These are phyloP conservation scores for Camellia sinensis DNA, from an alignment of 148 eudicot species.

Conservation along the genomic window DNA sequence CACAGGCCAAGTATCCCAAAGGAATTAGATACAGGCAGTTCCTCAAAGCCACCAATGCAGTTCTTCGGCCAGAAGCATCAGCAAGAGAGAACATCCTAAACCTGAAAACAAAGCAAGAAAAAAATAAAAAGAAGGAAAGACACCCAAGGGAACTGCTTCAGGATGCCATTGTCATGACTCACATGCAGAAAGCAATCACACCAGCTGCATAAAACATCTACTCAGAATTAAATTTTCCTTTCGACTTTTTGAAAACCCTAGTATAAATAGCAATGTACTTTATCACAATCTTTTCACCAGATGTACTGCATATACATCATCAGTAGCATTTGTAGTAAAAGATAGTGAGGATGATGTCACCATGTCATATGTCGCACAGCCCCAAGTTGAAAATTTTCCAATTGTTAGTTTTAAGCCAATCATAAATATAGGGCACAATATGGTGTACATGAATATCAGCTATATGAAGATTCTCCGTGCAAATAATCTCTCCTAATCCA, in stretches of 20 bases:
- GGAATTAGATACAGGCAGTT: constrained; percentile 92
- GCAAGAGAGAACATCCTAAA: constrained; percentile 85
- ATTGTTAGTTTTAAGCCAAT: background rate
- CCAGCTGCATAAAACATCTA: background rate
- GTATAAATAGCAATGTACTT: background rate
- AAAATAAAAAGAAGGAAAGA: background rate
- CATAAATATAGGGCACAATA: background rate
- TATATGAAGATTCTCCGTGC: constrained; percentile 4
- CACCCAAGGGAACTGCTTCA: constrained; percentile 6
- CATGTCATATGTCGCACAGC: background rate
- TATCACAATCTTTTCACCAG: background rate
- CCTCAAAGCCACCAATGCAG: constrained; percentile 88
- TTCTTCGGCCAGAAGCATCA: constrained; percentile 76
- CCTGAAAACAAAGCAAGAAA: constrained; percentile 35
- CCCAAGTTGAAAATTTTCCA: background rate
- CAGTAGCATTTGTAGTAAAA: background rate
- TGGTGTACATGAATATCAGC: background rate
- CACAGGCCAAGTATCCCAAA: constrained; percentile 87
- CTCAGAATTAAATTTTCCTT: background rate
- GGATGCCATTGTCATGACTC: background rate
- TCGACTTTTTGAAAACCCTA: background rate
- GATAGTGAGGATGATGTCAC: background rate
- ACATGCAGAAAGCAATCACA: background rate
- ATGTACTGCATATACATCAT: background rate
- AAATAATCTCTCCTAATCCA: background rate